Evolutionary conservation across 2,329 filamentous ascomycete genomes (phyloP), one percentile per base, ranked within the genome.

Genomic region (Blastomyces emzantsi): DNA sequence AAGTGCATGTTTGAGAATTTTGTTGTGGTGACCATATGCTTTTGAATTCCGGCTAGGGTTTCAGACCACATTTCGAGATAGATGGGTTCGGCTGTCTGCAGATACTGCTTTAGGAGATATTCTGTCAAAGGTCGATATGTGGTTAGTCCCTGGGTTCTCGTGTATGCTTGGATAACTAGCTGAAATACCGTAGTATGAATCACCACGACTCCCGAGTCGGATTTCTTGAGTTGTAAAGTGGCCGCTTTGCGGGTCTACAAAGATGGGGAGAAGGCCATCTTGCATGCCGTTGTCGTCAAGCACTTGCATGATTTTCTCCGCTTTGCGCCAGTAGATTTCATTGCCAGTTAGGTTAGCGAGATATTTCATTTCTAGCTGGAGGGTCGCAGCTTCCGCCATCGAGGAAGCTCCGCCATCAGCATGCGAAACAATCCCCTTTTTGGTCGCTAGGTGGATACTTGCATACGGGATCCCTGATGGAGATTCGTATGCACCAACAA

Each of bases 311-410:
- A 96, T 90, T 69, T 89, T 90, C 76, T 99, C 94, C 2, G 87
- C 92, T 71, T 87, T 88, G 69, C 94, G 87, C 94, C 94, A 99
- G 76, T 94, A 99, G 66, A 90, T 83, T 61, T 87, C 86, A 77
- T 99, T 94, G 45, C 94, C 94, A 0, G 93, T 99, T 64, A 99
- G 81, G 76, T 96, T 96, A 57, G 94, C 89, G 19, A 99, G 82
- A 73, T 99, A 99, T 76, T 97, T 97, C 82, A 97, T 90, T 75
- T 99, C 94, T 13, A 99, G 85, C 78, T 99, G 94, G 56, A 99
- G 76, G 11, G 89, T 94, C 1, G 92, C 92, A 0, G 93, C 89
- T 79, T 99, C 94, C 2, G 94, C 92, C 0, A 93, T 97, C 1
- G 93, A 97, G 0, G 92, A 94, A 7, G 93, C 91, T 15, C 94